A percentile compares a stretch with the other conserved stretches of the same genome.
Conservation (phyloP, 176 grass and related monocot genomes). For the Elymus sibiricus region DNA sequence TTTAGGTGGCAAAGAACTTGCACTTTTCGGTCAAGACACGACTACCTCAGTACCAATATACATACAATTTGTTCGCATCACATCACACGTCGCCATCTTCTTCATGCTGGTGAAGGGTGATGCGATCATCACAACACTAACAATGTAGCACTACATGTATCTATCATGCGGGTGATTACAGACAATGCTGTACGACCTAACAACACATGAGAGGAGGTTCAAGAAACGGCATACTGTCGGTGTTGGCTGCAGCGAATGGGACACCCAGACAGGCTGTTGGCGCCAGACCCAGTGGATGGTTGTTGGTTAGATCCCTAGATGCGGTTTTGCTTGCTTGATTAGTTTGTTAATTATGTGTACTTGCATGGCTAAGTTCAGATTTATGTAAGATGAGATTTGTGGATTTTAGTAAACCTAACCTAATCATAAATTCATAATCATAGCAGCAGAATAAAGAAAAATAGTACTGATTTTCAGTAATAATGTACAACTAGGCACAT, state of each 20-base stretch:
- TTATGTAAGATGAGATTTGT: not conserved
- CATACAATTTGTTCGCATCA: not conserved
- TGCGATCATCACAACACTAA: slow-evolving; percentile 14
- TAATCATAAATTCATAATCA: not conserved
- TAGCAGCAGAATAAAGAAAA: not conserved
- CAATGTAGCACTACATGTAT: not conserved
- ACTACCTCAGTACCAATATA: not conserved
- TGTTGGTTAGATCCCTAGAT: slow-evolving; percentile 12
- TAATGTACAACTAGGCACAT: not conserved
- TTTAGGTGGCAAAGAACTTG: not conserved
- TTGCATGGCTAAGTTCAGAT: slow-evolving; percentile 20
- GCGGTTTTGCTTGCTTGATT: not conserved
- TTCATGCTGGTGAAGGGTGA: slow-evolving; percentile 14
- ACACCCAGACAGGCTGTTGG: slow-evolving; percentile 22
- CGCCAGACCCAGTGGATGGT: slow-evolving; percentile 22
- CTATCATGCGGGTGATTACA: not conserved
- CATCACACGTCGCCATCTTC: slow-evolving; percentile 12
- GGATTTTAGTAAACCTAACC: slow-evolving; percentile 15
- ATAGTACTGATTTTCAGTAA: not conserved
- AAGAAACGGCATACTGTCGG: slow-evolving; percentile 5
- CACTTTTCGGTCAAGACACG: not conserved
- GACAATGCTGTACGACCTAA: slow-evolving; percentile 22
- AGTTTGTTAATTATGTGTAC: slow-evolving; percentile 12
- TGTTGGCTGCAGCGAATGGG: slow-evolving; percentile 30
- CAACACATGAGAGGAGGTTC: not conserved